These are phyloP conservation scores for Penicillium verrucosum DNA, from an alignment of 2,329 filamentous ascomycete species.

Conservation along the genomic window DNA sequence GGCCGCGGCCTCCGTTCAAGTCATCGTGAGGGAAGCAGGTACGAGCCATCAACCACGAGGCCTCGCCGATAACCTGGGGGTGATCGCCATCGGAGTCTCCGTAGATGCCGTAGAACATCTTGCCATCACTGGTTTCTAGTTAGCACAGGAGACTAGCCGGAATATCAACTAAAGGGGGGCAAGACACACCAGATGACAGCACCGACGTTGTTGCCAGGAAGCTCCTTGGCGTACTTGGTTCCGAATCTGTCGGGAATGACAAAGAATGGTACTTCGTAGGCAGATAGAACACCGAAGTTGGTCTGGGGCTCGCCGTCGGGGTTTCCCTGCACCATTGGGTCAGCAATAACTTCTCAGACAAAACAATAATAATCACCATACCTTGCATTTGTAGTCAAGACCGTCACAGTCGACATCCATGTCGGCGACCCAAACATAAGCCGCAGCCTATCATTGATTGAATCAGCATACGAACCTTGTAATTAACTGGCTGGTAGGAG, in stretches of 20 bases:
- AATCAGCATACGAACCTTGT: background rate
- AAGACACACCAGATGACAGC: constrained; percentile 30
- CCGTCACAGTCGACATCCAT: constrained; percentile 38
- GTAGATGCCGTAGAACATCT: constrained; percentile 36
- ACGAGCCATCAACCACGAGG: constrained; percentile 35
- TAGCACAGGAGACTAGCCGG: background rate
- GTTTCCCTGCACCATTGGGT: constrained; percentile 23
- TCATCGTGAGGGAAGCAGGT: constrained; percentile 32
- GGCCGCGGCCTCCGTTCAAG: constrained; percentile 28
- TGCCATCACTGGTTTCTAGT: constrained; percentile 20
- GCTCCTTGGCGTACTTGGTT: constrained; percentile 12
- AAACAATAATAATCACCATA: background rate
- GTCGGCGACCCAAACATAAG: constrained; percentile 30
- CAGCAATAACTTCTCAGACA: background rate
- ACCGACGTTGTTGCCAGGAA: constrained; percentile 30
- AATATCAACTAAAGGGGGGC: too few relatives aligned
- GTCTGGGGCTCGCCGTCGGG: constrained; percentile 25
- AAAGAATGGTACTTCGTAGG: constrained; percentile 33
- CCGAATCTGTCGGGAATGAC: constrained; percentile 32
- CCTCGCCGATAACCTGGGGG: constrained; percentile 33
- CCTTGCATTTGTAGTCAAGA: constrained; percentile 27
- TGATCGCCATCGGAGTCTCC: constrained; percentile 30
- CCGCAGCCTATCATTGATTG: constrained; percentile 21
- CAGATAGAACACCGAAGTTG: constrained; percentile 31
- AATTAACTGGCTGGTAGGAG: background rate